Evolutionary conservation across 2,329 filamentous ascomycete species (phyloP), one percentile per base, ranked within the genome.

Genomic region (Thielaviopsis euricoi): DNA sequence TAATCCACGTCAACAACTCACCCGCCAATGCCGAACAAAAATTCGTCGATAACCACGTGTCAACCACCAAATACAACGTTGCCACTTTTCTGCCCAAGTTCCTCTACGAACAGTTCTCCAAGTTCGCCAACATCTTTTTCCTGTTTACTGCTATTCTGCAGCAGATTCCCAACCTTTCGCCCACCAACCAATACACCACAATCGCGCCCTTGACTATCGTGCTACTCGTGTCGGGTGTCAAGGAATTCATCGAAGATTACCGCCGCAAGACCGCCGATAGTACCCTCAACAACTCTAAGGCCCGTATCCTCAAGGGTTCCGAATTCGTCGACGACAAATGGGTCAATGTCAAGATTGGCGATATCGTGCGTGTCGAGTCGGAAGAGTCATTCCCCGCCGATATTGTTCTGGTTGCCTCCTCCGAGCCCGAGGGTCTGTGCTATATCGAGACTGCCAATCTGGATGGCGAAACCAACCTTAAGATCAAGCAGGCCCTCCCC

Each of bases 91-190:
- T 97, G 19, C 93, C 93, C 55, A 98, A 98, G 71, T 98, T 98
- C 72, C 76, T 98, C 58, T 89, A 91, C 70, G 93, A 98, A 71
- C 93, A 98, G 69, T 98, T 98, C 73, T 96, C 90, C 61, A 98
- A 96, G 76, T 95, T 96, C 71, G 93, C 93, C 75, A 98, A 98
- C 72, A 73, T 98, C 67, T 98, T 98, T 76, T 98, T 98, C 86
- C 80, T 98, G 69, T 97, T 98, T 71, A 98, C 93, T 43, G 90
- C 93, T 17, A 84, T 82, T 48, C 74, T 98, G 52, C 93, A 98
- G 74, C 93, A 98, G 70, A 95, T 98, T 61, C 93, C 93, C 22
- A 85, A 86, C 63, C 85, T 98, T 61, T 95, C 90, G 37, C 93
- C 94, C 7, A 98, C 93, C 10, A 97, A 96, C 72, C 81, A 78